Evolutionary conservation across 2,329 filamentous ascomycete genomes (phyloP).

Genomic region (Gnomoniopsis sp.): DNA sequence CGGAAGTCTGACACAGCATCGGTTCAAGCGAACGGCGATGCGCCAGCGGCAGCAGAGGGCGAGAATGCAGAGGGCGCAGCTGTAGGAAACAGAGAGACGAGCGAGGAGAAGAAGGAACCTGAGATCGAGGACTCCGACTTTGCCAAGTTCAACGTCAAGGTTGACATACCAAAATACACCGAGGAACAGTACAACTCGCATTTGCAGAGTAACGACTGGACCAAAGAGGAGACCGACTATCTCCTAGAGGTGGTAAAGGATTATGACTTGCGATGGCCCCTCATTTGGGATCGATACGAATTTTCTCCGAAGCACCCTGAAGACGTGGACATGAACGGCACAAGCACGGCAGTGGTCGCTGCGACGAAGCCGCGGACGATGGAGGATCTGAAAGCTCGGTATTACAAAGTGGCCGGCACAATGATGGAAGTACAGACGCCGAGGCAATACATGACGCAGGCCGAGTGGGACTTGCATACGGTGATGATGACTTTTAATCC

Average conservation of each 20-base stretch:
- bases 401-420: constrained; percentile 81
- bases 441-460: constrained; percentile 79
- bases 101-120: constrained; percentile 24
- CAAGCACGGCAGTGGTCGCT: constrained; percentile 52
- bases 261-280: constrained; percentile 83
- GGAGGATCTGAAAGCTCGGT: constrained; percentile 88
- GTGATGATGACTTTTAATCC: constrained; percentile 85
- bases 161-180: constrained; percentile 76
- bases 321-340: constrained; percentile 41
- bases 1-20: constrained; percentile 50
- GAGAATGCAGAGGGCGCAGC: constrained; percentile 32
- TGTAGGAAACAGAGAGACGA: constrained; percentile 13
- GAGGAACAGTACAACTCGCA: constrained; percentile 81
- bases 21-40: constrained; percentile 29
- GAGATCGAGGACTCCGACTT: constrained; percentile 61
- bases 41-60: constrained; percentile 31
- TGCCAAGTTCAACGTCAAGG: constrained; percentile 82
- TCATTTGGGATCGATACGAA: constrained; percentile 92
- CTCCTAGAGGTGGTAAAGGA: constrained; percentile 71
- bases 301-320: constrained; percentile 51
- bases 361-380: constrained; percentile 61
- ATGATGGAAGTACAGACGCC: constrained; percentile 80
- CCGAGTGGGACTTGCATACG: constrained; percentile 80
- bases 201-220: constrained; percentile 75
- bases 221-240: constrained; percentile 91